Percentiles rank a stretch among this genome's conserved stretches.
Evolutionary conservation across 164 flowering plant species (phyloP).

Genomic region (Piper longum): DNA sequence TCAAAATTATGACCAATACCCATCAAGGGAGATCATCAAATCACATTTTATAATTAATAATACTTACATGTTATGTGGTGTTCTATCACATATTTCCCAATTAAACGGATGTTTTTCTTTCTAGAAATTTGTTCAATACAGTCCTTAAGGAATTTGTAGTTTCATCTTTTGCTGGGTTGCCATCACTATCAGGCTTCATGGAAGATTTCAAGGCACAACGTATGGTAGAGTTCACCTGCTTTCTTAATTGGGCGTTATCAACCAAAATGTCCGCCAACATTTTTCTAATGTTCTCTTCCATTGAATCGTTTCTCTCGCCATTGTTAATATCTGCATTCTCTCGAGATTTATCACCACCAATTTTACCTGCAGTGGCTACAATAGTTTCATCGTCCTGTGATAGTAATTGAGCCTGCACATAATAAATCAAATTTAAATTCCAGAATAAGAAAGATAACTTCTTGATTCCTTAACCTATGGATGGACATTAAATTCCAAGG

Average conservation of each 20-base stretch:
- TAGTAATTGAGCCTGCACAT: conserved; percentile 41
- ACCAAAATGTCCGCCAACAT: conserved; percentile 40
- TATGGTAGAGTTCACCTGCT: conserved; percentile 45
- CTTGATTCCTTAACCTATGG: no score
- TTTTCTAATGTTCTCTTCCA: conserved; percentile 35
- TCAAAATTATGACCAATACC: no score
- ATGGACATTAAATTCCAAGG: no score
- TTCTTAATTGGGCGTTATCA: conserved; percentile 55
- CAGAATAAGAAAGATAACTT: background rate
- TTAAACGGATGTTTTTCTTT: conserved; percentile 16
- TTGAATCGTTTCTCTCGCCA: conserved; percentile 12
- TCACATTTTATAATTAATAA: no score
- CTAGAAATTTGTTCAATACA: conserved; percentile 48
- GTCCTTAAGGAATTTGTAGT: conserved; percentile 36
- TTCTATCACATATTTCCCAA: background rate
- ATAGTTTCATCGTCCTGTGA: conserved; percentile 27
- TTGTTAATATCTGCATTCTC: background rate
- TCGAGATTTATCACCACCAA: conserved; percentile 1
- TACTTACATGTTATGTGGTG: no score
- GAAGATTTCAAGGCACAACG: conserved; percentile 29
- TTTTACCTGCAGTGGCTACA: conserved; percentile 3
- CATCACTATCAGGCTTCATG: conserved; percentile 23
- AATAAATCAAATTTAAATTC: no score
- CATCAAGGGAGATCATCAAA: no score
- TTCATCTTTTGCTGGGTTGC: conserved; percentile 9